Conservation (phyloP, 345 rosid species). For the Pistacia vera region DNA sequence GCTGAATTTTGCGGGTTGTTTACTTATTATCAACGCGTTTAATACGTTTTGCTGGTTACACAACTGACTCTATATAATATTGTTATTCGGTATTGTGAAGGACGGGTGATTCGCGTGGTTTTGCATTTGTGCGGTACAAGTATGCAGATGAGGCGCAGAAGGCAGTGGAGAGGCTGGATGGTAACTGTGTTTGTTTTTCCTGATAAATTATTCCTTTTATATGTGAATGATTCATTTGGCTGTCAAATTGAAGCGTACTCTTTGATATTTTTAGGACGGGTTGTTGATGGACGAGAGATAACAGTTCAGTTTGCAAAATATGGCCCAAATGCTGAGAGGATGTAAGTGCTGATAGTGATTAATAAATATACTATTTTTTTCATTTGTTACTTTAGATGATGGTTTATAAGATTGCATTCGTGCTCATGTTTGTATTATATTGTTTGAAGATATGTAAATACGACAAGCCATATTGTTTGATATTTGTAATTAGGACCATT, state of each 20-base stretch:
- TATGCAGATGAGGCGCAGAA: constrained; percentile 76
- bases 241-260: not conserved
- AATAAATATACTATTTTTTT: too few relatives aligned
- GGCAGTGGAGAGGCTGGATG: constrained; percentile 78
- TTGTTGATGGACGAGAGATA: constrained; percentile 95
- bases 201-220: not conserved
- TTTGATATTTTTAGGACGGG: constrained; percentile 57
- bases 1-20: not conserved
- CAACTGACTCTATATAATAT: not conserved
- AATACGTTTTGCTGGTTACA: not conserved
- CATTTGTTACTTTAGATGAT: not conserved
- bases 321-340: constrained; percentile 97
- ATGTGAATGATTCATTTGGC: not conserved
- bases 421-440: too few relatives aligned
- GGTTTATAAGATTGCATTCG: not conserved
- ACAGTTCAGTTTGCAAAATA: constrained; percentile 95
- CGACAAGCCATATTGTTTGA: too few relatives aligned
- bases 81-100: constrained; percentile 18
- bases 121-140: constrained; percentile 79
- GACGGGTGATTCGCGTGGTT: constrained; percentile 70
- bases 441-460: too few relatives aligned
- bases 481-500: too few relatives aligned
- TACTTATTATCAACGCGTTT: too few relatives aligned
- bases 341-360: constrained; percentile 45
- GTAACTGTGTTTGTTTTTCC: constrained; percentile 19